These are phyloP conservation scores for Phylloporus arenicola DNA, from an alignment of 768 basidiomycete genomes.

Conservation along the genomic window DNA sequence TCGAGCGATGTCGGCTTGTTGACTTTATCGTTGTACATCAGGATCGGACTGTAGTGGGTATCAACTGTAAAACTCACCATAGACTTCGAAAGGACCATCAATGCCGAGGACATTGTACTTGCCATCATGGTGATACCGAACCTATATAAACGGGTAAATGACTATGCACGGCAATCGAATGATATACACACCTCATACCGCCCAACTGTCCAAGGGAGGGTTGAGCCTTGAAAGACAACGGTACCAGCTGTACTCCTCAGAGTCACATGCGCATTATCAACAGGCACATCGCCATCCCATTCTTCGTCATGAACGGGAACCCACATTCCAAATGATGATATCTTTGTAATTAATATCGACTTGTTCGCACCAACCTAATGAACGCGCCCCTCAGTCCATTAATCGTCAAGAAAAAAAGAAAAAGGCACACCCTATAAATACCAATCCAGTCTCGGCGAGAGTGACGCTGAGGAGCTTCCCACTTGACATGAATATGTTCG, in stretches of 20 bases:
- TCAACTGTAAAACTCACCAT: constrained; percentile 49
- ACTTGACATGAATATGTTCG: constrained; percentile 79
- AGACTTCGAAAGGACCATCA: constrained; percentile 84
- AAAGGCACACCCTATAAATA: constrained; percentile 62
- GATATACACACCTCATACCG: constrained; percentile 58
- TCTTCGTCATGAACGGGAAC: constrained; percentile 86
- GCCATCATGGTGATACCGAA: constrained; percentile 93
- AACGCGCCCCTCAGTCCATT: constrained; percentile 2
- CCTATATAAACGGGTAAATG: constrained; percentile 33
- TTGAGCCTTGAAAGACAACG: constrained; percentile 71
- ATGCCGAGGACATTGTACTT: constrained; percentile 93
- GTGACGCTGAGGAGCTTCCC: constrained; percentile 83
- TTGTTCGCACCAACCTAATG: constrained; percentile 81
- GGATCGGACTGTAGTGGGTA: neutral
- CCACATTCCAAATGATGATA: constrained; percentile 88
- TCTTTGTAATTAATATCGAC: constrained; percentile 75
- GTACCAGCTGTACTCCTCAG: constrained; percentile 45
- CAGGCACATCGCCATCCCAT: constrained; percentile 84
- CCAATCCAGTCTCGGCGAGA: constrained; percentile 96
- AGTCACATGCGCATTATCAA: constrained; percentile 38
- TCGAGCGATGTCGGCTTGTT: constrained; percentile 60
- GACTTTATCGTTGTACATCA: constrained; percentile 31
- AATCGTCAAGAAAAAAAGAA: neutral
- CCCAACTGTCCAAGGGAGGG: constrained; percentile 82
- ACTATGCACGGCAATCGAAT: neutral